These are phyloP conservation scores for Fusarium goolgardi DNA, from an alignment of 2,329 filamentous ascomycete genomes.

Conservation along the genomic window DNA sequence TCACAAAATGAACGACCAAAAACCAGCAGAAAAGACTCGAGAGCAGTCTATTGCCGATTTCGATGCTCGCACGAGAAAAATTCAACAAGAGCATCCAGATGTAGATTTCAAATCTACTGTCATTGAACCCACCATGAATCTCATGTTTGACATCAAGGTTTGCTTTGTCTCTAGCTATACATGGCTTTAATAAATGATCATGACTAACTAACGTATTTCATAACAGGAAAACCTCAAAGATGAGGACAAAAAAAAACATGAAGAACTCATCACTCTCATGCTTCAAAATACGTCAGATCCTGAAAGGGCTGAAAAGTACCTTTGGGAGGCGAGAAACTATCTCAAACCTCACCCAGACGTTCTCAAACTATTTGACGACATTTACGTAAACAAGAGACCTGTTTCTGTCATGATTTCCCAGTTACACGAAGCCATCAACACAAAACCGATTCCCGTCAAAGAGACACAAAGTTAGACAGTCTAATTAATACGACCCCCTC, in stretches of 20 bases:
- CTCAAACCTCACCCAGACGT: conserved; percentile 29
- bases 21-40: conserved; percentile 15
- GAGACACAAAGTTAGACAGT: conserved; percentile 2
- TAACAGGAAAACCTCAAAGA: conserved; percentile 29
- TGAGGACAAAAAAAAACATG: conserved; percentile 16
- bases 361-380: conserved; percentile 35
- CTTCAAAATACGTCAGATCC: conserved; percentile 27
- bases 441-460: background rate
- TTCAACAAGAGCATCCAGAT: conserved; percentile 31
- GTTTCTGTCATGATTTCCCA: conserved; percentile 29
- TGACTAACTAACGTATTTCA: background rate
- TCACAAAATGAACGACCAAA: conserved; percentile 14
- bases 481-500: conserved; percentile 6
- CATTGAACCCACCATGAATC: conserved; percentile 40
- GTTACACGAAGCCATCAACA: conserved; percentile 28
- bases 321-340: conserved; percentile 36
- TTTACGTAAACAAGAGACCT: conserved; percentile 36
- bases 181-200: background rate
- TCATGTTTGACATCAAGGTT: conserved; percentile 39
- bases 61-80: conserved; percentile 21
- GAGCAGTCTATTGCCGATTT: conserved; percentile 38
- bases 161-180: accelerated
- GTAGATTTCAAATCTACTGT: conserved; percentile 32
- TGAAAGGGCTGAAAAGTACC: conserved; percentile 35
- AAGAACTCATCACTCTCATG: conserved; percentile 29